These are phyloP conservation scores for Sphagnurus paluster DNA, from an alignment of 1,284 basidiomycete species.

Conservation along the genomic window DNA sequence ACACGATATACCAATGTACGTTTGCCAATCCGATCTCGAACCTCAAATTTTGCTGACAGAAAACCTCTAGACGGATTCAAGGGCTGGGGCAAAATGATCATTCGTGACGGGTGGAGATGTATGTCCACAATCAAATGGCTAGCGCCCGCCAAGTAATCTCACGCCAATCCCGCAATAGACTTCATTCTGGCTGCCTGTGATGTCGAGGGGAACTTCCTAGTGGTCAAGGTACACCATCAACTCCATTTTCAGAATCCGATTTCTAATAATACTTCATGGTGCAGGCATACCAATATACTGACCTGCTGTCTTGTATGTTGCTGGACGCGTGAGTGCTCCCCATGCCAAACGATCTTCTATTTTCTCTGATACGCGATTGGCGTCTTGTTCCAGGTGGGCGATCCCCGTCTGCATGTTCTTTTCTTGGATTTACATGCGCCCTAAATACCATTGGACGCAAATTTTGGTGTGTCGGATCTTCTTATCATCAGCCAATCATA, in stretches of 20 bases:
- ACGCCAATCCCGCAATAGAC: constrained; percentile 42
- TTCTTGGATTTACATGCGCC: constrained; percentile 79
- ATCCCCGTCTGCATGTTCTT: constrained; percentile 84
- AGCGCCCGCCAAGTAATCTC: not conserved
- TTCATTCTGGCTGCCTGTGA: constrained; percentile 76
- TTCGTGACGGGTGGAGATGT: constrained; percentile 86
- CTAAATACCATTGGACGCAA: constrained; percentile 81
- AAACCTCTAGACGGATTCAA: constrained; percentile 63
- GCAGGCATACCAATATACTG: constrained; percentile 85
- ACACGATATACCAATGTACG: constrained; percentile 80
- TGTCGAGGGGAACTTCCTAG: constrained; percentile 84
- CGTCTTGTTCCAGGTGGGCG: no score
- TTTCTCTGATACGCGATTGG: constrained; percentile 9
- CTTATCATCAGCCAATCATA: constrained; percentile 1
- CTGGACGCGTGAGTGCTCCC: constrained; percentile 68
- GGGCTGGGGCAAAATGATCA: constrained; percentile 74
- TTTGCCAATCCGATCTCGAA: constrained; percentile 9
- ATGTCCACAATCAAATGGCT: constrained; percentile 23
- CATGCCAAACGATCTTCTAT: not conserved
- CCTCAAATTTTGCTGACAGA: constrained; percentile 1
- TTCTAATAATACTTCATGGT: not conserved
- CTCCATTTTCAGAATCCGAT: not conserved
- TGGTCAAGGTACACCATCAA: constrained; percentile 56
- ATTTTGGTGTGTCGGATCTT: constrained; percentile 59
- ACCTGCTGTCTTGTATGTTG: constrained; percentile 83